Conservation (phyloP, 345 rosid species). For the Cardamine chenopodiifolia region DNA sequence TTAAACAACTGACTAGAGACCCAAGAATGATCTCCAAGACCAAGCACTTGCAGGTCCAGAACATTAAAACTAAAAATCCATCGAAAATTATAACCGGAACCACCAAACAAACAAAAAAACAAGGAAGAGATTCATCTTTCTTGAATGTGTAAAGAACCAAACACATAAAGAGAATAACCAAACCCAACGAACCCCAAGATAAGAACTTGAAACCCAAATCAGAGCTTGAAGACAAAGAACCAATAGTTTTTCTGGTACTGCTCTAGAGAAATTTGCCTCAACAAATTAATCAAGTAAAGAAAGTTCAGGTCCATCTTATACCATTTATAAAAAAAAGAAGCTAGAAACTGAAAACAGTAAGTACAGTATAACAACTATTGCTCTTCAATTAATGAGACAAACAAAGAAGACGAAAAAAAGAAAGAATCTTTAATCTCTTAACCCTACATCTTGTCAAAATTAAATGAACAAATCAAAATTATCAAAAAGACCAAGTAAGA, state of each 20-base stretch:
- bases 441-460: constrained; percentile 6
- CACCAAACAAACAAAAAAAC: background rate
- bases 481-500: constrained; percentile 25
- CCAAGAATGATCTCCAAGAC: constrained; percentile 2
- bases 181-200: constrained; percentile 1
- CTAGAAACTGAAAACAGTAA: constrained; percentile 30
- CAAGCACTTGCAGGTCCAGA: background rate
- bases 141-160: background rate
- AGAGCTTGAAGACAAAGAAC: constrained; percentile 19
- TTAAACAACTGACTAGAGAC: background rate
- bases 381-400: constrained; percentile 44
- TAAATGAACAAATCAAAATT: constrained; percentile 2
- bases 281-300: constrained; percentile 29
- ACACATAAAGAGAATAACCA: constrained; percentile 15
- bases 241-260: background rate
- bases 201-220: constrained; percentile 16
- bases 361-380: constrained; percentile 42
- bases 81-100: background rate
- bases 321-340: constrained; percentile 29
- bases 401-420: constrained; percentile 30
- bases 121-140: constrained; percentile 22
- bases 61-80: constrained; percentile 3
- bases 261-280: constrained; percentile 29
- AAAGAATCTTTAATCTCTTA: constrained; percentile 28
- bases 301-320: constrained; percentile 28